Conservation (phyloP, 345 rosid genomes). For the Eucalyptus globulus region DNA sequence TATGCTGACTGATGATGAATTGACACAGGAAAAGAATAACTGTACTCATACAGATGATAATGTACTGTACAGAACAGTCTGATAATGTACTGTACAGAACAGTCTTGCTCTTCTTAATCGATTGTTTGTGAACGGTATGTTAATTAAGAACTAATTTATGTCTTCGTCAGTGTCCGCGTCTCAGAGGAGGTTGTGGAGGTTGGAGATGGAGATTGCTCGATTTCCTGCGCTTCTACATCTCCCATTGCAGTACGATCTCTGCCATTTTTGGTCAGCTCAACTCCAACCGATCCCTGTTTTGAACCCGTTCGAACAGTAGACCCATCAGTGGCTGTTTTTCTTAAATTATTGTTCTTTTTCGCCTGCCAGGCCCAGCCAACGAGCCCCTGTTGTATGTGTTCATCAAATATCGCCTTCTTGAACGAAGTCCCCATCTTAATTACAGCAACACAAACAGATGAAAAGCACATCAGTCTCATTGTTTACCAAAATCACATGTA, state of each 20-base stretch:
- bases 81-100: background rate
- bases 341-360: constrained; percentile 25
- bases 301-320: background rate
- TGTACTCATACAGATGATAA: too few relatives aligned
- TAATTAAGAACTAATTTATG: background rate
- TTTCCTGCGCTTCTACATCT: background rate
- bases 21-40: background rate
- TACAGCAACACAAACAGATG: background rate
- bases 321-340: constrained; percentile 15
- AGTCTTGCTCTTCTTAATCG: background rate
- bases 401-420: constrained; percentile 69
- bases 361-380: constrained; percentile 70
- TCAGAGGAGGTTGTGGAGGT: background rate
- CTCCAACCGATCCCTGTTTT: background rate
- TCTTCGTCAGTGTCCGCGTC: background rate
- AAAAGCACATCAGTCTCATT: background rate
- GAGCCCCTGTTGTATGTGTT: constrained; percentile 44
- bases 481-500: background rate
- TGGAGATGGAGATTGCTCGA: background rate
- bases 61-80: background rate
- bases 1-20: background rate
- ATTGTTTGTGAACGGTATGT: background rate
- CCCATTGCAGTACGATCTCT: background rate
- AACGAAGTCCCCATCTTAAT: constrained; percentile 83
- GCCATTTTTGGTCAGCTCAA: background rate